Conservation (phyloP, 805 yeast species). For the Komagataella populi region DNA sequence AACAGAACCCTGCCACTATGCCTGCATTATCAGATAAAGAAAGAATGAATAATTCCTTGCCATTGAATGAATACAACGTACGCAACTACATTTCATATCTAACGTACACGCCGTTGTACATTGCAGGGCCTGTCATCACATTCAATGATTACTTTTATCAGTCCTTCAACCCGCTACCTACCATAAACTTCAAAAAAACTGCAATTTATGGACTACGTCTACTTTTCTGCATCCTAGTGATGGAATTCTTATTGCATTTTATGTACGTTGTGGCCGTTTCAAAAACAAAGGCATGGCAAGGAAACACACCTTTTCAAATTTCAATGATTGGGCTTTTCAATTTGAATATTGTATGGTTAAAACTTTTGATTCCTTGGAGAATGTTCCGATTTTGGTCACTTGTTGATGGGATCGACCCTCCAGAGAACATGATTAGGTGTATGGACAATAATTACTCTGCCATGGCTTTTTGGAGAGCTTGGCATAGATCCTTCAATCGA, state of each 20-base stretch:
- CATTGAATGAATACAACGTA: constrained; percentile 44
- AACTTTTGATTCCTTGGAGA: constrained; percentile 91
- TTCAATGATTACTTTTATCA: constrained; percentile 87
- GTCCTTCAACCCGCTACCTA: constrained; percentile 39
- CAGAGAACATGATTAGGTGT: constrained; percentile 95
- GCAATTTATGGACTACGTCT: constrained; percentile 55
- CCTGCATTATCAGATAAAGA: constrained; percentile 42
- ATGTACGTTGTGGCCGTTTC: constrained; percentile 92
- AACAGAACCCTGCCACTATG: constrained; percentile 1
- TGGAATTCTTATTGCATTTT: constrained; percentile 83
- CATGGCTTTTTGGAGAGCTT: constrained; percentile 94
- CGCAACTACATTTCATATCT: constrained; percentile 63
- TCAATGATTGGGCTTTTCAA: constrained; percentile 91
- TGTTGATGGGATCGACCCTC: constrained; percentile 88
- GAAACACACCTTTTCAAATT: constrained; percentile 82
- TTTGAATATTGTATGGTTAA: constrained; percentile 85
- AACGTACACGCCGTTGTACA: constrained; percentile 76
- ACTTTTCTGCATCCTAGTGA: constrained; percentile 58
- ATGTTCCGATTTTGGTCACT: constrained; percentile 87
- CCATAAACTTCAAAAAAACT: constrained; percentile 42
- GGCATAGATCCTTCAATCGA: constrained; percentile 91
- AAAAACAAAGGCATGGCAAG: constrained; percentile 79
- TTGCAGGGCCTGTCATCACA: constrained; percentile 91
- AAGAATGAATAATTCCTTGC: constrained; percentile 52
- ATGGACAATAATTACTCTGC: constrained; percentile 91